These are phyloP conservation scores for Pythium phragmiticola DNA, from an alignment of 352 stramenopile species.

Conservation along the genomic window DNA sequence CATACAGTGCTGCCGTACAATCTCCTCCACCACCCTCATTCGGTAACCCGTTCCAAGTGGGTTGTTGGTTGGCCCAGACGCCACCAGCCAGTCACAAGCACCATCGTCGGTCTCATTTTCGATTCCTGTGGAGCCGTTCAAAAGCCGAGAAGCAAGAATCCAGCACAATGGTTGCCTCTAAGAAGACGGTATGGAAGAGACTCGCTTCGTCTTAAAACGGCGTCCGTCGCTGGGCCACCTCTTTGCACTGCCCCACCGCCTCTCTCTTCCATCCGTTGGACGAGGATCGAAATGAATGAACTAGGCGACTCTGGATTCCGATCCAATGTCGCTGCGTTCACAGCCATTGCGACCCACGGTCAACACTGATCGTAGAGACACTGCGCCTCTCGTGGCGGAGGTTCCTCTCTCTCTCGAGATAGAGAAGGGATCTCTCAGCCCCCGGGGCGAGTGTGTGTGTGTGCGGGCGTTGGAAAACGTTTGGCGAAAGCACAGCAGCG, in stretches of 20 bases:
- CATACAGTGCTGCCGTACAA: not conserved
- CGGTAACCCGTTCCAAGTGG: not conserved
- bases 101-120: not conserved
- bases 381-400: not conserved
- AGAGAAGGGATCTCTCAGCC: not conserved
- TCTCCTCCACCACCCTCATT: not conserved
- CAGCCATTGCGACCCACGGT: constrained; percentile 24
- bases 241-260: not conserved
- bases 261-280: constrained; percentile 58
- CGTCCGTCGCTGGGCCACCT: constrained; percentile 3
- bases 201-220: constrained; percentile 19
- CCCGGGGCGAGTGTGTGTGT: not conserved
- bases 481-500: not conserved
- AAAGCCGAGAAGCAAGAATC: constrained; percentile 76
- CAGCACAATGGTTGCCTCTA: constrained; percentile 87
- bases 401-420: not conserved
- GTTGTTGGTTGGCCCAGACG: constrained; percentile 21
- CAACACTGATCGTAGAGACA: constrained; percentile 8
- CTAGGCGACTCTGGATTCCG: not conserved
- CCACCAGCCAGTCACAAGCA: constrained; percentile 14
- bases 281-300: constrained; percentile 39
- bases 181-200: constrained; percentile 87
- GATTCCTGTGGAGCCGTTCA: constrained; percentile 64
- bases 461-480: not conserved
- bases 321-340: constrained; percentile 12